Evolutionary conservation across 805 yeast genomes (phyloP).

Genomic region (Suhomyces sp.): DNA sequence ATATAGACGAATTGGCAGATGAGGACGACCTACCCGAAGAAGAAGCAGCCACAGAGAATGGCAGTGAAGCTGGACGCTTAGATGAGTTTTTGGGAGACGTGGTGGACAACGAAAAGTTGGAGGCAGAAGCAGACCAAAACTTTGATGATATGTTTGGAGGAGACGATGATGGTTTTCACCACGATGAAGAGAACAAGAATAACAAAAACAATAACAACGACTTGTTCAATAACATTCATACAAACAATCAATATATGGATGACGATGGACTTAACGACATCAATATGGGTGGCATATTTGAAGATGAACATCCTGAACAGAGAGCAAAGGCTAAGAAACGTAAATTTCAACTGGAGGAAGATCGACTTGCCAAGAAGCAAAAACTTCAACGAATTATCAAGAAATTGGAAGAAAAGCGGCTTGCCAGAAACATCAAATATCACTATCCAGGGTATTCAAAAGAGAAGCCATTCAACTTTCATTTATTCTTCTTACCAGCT

Average conservation of each 20-base stretch:
- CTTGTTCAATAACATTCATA: conserved; percentile 17
- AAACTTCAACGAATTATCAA: conserved; percentile 29
- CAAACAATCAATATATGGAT: conserved; percentile 14
- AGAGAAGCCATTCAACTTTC: conserved; percentile 60
- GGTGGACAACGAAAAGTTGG: conserved; percentile 6
- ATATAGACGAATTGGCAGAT: conserved; percentile 91
- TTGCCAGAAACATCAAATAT: conserved; percentile 34
- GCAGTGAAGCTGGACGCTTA: conserved; percentile 22
- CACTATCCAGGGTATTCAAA: conserved; percentile 65
- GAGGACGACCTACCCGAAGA: conserved; percentile 65
- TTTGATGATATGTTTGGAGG: conserved; percentile 42
- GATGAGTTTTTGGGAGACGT: conserved; percentile 15
- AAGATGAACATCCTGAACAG: conserved; percentile 4
- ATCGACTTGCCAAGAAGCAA: conserved; percentile 24
- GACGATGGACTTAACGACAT: conserved; percentile 26
- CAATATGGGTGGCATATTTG: conserved; percentile 12
- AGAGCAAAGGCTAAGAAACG: conserved; percentile 14
- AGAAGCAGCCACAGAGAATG: conserved; percentile 10
- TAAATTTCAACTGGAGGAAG: conserved; percentile 18
- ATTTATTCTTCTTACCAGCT: conserved; percentile 60
- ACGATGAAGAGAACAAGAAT: conserved; percentile 13
- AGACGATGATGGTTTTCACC: conserved; percentile 22
- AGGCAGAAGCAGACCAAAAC: conserved; percentile 34
- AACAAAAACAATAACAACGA: conserved; percentile 22
- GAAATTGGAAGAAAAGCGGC: conserved; percentile 28